Evolutionary conservation across 805 yeast species (phyloP), one percentile per base, ranked within the genome.

Genomic region (Starmerella apis): DNA sequence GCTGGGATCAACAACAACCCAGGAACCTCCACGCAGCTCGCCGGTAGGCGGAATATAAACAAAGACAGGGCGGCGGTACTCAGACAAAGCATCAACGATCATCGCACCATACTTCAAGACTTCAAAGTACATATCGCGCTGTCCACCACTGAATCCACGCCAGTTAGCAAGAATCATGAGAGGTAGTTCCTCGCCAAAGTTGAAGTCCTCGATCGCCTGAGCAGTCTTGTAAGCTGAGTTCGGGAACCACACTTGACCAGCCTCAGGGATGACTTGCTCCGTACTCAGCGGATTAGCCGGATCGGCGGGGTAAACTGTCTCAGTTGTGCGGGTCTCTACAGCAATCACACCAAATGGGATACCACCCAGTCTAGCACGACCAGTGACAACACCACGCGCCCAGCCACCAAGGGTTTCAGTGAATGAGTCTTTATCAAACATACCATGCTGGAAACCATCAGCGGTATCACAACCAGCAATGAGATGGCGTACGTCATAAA

Each of bases 111-210:
- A 92, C 70, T 92, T 92, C 72, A 92, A 80, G 39, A 92, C 94
- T 73, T 92, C 99, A 63, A 88, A 86, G 77, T 83, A 94, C 99
- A 92, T 92, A 70, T 92, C 99, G 67, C 96, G 85, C 75, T 92
- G 99, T 68, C 99, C 98, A 75, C 99, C 98, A 59, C 96, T 86
- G 80, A 92, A 92, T 64, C 99, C 99, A 80, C 99, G 85, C 99
- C 99, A 92, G 78, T 92, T 92, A 53, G 98, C 98, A 61, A 92
- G 73, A 59, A 92, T 86, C 94, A 92, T 85, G 68, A 92, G 75
- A 56, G 99, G 99, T 64, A 92, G 76, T 70, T 88, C 90, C 70
- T 92, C 99, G 75, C 99, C 99, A 65, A 86, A 73, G 76, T 92
- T 92, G 79, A 92, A 92, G 67, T 92, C 98, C 58, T 82, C 83